Percentiles rank a stretch among this genome's conserved stretches.
phyloP scores from a whole-genome alignment of 441 rosid genomes.

The Croton laevigatus region DNA sequence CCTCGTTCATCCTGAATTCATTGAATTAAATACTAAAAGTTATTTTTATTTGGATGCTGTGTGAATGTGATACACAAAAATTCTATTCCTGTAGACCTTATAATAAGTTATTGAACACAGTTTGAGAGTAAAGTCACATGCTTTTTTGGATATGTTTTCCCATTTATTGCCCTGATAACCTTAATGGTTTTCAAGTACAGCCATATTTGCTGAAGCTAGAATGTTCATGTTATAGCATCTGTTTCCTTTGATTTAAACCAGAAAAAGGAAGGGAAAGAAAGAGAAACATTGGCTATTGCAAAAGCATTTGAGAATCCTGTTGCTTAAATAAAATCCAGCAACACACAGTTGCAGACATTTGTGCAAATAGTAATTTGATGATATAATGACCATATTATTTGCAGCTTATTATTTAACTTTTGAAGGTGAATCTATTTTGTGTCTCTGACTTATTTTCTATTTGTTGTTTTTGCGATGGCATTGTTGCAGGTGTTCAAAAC shows the following conservation, averaged over 20 bases:
- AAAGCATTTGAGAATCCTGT: neutral
- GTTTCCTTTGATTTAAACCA: neutral
- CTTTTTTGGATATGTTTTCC: neutral
- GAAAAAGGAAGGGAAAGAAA: neutral
- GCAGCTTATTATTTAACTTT: conserved; percentile 8
- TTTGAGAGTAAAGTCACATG: neutral
- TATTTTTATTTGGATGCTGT: conserved; percentile 15
- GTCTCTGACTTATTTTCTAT: conserved; percentile 13
- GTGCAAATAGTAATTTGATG: neutral
- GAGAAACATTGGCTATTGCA: too few species aligned
- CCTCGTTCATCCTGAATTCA: conserved; percentile 25
- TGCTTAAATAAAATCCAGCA: neutral
- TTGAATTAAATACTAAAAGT: conserved; percentile 7
- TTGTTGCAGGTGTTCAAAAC: conserved; percentile 76
- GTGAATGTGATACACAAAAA: conserved; percentile 14
- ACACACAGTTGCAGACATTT: neutral
- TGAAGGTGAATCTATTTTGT: neutral
- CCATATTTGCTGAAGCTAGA: neutral
- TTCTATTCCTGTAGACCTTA: conserved; percentile 2
- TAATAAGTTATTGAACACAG: neutral
- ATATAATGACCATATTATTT: neutral
- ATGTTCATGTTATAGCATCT: conserved; percentile 1
- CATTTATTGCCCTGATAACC: neutral
- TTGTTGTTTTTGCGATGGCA: conserved; percentile 18
- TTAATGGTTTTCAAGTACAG: neutral